Base-by-base conservation (phyloP, 2,329 filamentous ascomycete genomes). In the Pseudofabraea citricarpa region DNA sequence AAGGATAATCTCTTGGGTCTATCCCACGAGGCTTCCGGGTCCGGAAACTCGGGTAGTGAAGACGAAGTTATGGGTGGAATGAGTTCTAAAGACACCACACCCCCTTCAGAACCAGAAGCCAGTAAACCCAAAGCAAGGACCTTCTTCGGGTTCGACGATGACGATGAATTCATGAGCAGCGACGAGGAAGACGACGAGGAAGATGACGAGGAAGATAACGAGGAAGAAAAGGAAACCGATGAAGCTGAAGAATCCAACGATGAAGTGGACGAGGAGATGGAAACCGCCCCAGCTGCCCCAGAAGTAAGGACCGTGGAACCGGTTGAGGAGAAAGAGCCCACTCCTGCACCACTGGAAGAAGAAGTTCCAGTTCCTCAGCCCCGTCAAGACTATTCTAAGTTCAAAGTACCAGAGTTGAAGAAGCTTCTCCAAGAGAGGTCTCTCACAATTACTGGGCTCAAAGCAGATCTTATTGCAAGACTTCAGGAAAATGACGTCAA, bases 141-240 rank as follows among this genome's bases (percentile, higher is more conserved):
- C 0, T 87, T 90, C 57, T 85, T 83, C 55, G 86, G 85, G 0
- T 91, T 90, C 65, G 86, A 90, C 49, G 85, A 90, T 24, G 83
- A 87, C 42, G 85, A 90, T 36, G 83, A 87, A 55, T 85, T 83
- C 50, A 80, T 84, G 76, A 85, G 80, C 54, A 76, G 77, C 40
- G 77, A 82, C n/a, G 80, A 83, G 24, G 74, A 76, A 10, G 66
- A 69, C 5, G 63, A 68, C 20, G 50, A 50, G 5, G 46, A 48
- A 1, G 50, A 52, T 16, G 43, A 48, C 1, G 42, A 50, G 10
- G 48, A 43, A 10, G 40, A 45, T 7, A 44, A 45, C 19, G 47
- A 51, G 4, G 44, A 44, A 15, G 43, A 41, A 10, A 29, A 40
- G 19, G 36, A 48, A 31, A 43, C 51, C 36, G 53, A 56, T n/a